Evolutionary conservation across 495 filamentous ascomycete genomes (phyloP).

Genomic region (Neurospora pannonica): DNA sequence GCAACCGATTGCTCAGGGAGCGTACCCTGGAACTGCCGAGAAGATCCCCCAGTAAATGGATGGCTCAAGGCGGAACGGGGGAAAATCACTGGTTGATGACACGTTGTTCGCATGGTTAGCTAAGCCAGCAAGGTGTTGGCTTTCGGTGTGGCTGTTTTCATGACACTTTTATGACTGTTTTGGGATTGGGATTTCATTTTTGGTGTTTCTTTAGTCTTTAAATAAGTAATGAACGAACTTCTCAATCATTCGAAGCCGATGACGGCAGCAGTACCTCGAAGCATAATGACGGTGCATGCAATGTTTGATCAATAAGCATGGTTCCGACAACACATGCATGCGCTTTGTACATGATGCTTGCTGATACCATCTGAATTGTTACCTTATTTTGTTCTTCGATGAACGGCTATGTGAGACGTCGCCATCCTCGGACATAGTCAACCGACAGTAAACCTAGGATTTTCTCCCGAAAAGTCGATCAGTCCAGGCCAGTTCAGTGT

Average conservation of each 20-base stretch:
- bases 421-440: neutral
- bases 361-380: neutral
- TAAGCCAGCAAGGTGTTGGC: neutral
- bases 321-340: neutral
- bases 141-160: neutral
- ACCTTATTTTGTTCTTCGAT: neutral
- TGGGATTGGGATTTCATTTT: neutral
- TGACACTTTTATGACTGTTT: neutral
- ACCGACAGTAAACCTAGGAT: neutral
- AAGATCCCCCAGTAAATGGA: neutral
- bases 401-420: neutral
- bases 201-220: neutral
- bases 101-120: neutral
- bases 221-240: neutral
- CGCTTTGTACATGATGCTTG: neutral
- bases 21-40: neutral
- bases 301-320: neutral
- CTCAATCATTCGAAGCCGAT: neutral
- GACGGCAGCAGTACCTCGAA: neutral
- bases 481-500: neutral
- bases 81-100: neutral
- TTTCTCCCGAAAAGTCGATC: neutral
- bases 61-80: neutral
- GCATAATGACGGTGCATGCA: neutral
- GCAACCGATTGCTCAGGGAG: neutral